Percentiles rank a stretch among this genome's conserved stretches.
These are phyloP conservation scores for Epichloe uncinata DNA, from an alignment of 2,329 filamentous ascomycete genomes.

Conservation along the genomic window DNA sequence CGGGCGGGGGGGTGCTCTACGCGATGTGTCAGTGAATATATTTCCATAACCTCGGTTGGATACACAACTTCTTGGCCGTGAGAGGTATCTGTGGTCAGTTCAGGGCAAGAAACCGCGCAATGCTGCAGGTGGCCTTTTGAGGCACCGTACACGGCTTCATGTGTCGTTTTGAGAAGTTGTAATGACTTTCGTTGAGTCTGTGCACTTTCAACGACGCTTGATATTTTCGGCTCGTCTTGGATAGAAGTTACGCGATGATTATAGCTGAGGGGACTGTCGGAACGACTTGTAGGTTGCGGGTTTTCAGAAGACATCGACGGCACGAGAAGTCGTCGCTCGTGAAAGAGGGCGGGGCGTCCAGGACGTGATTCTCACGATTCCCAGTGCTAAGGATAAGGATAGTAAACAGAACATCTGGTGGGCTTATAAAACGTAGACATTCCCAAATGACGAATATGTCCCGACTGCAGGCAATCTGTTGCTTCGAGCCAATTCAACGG, in stretches of 20 bases:
- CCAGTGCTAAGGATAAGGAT: neutral
- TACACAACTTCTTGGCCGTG: neutral
- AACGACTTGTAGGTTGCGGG: neutral
- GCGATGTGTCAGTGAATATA: neutral
- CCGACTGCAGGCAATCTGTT: neutral
- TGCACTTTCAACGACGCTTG: neutral
- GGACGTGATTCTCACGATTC: neutral
- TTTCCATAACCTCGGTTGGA: neutral
- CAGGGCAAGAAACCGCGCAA: conserved; percentile 6
- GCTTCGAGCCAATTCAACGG: neutral
- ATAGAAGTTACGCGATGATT: neutral
- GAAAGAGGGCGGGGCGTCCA: neutral
- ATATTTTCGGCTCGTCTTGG: neutral
- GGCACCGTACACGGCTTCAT: neutral
- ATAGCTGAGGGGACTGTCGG: neutral
- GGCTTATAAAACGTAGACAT: neutral
- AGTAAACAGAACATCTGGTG: neutral
- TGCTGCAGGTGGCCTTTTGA: neutral
- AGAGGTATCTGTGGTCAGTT: neutral
- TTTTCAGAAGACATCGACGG: neutral
- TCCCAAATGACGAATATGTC: neutral
- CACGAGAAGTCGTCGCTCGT: neutral
- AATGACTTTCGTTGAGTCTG: neutral
- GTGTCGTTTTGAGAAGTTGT: neutral
- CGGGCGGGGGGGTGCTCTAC: neutral